Conservation (phyloP, 768 basidiomycete species). For the Mycena vulgaris region DNA sequence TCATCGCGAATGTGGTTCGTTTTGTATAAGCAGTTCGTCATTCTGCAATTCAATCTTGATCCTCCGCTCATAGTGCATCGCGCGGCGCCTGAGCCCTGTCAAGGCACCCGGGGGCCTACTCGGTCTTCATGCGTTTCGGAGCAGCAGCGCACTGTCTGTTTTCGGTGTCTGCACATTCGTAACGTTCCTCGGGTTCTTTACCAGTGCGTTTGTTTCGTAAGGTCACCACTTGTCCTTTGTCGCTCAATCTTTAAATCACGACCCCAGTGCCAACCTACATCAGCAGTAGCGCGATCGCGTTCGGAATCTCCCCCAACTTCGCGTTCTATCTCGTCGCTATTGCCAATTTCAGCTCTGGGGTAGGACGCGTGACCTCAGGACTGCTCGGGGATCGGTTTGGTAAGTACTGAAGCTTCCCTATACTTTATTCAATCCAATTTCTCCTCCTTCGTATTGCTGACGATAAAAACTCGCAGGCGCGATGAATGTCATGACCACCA, state of each 20-base stretch:
- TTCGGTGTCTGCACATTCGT: conserved; percentile 48
- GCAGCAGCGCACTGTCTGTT: background rate
- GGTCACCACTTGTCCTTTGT: too few relatives aligned
- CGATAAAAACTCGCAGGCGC: background rate
- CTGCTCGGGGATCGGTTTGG: conserved; percentile 59
- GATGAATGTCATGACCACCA: conserved; percentile 15
- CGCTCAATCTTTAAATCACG: too few relatives aligned
- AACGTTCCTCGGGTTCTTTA: conserved; percentile 42
- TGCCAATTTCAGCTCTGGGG: conserved; percentile 60
- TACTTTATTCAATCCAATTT: too few relatives aligned
- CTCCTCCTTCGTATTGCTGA: background rate
- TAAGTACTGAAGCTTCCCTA: too few relatives aligned
- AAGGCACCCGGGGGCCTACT: conserved; percentile 53
- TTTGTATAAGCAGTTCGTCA: too few relatives aligned
- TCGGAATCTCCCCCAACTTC: conserved; percentile 42
- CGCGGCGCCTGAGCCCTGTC: conserved; percentile 59
- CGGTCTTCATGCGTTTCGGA: conserved; percentile 51
- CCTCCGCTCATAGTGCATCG: conserved; percentile 20
- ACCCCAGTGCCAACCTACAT: conserved; percentile 44
- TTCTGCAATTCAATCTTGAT: too few relatives aligned
- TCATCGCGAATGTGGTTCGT: conserved; percentile 58
- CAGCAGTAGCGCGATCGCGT: conserved; percentile 17
- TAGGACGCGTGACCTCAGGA: conserved; percentile 61
- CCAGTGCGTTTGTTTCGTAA: background rate
- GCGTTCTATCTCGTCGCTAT: conserved; percentile 62